A percentile compares a stretch with the other conserved stretches of the same genome.
Conservation (phyloP, 305 asterid genomes). For the Withania somnifera region DNA sequence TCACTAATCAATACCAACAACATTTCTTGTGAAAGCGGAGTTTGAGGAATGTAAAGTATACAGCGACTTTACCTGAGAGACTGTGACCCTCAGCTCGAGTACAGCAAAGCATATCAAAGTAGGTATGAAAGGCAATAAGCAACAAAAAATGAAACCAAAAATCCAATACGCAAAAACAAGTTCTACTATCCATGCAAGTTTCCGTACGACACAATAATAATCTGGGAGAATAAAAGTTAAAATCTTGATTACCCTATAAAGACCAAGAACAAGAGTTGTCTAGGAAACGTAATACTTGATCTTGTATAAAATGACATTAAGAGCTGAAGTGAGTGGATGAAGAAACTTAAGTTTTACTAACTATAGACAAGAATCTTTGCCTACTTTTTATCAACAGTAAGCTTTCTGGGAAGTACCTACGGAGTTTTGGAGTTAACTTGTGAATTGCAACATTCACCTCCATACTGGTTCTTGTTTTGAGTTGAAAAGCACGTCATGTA, state of each 20-base stretch:
- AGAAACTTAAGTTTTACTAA: neutral
- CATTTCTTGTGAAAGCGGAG: no score
- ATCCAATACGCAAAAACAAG: neutral
- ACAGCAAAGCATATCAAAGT: no score
- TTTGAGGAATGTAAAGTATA: no score
- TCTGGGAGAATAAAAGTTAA: neutral
- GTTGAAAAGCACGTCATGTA: neutral
- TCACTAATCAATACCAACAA: constrained; percentile 21
- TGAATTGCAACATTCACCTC: constrained; percentile 28
- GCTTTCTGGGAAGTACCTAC: constrained; percentile 61
- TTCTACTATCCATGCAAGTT: constrained; percentile 12
- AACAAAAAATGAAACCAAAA: constrained; percentile 9
- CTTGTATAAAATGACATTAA: constrained; percentile 45
- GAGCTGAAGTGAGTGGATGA: neutral
- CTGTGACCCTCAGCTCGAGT: no score
- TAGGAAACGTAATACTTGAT: constrained; percentile 4
- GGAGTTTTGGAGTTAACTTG: constrained; percentile 31
- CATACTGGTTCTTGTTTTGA: constrained; percentile 12
- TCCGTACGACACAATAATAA: constrained; percentile 19
- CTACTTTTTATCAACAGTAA: constrained; percentile 30
- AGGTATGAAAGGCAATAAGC: no score
- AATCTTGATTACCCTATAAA: neutral
- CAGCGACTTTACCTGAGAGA: no score
- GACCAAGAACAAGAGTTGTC: neutral
- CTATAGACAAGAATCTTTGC: neutral